A percentile compares a stretch with the other conserved stretches of the same genome.
Conservation (phyloP, 164 flowering plant genomes). For the Annona cherimola region DNA sequence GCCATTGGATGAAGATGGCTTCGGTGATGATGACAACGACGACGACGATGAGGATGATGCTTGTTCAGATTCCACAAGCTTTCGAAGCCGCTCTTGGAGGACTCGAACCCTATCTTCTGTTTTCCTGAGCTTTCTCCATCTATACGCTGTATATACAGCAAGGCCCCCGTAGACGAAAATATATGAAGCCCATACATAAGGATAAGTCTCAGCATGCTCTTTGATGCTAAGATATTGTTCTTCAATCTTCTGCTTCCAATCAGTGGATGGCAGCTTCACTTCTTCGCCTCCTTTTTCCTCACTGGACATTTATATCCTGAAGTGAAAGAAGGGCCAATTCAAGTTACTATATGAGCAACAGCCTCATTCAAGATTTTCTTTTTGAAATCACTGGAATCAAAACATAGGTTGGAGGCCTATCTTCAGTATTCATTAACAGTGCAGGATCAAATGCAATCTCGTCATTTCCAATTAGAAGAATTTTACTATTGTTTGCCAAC, state of each 20-base stretch:
- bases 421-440: no score
- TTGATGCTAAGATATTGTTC: constrained; percentile 40
- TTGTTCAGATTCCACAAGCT: constrained; percentile 52
- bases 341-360: not conserved
- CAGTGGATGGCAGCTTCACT: constrained; percentile 7
- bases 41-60: not conserved
- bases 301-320: not conserved
- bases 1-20: not conserved
- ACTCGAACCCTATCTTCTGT: constrained; percentile 73
- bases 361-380: no score
- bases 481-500: no score
- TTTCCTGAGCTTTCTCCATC: constrained; percentile 79
- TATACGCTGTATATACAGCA: constrained; percentile 53
- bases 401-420: no score
- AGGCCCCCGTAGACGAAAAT: constrained; percentile 76
- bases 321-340: not conserved
- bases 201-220: constrained; percentile 77
- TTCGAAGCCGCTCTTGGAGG: constrained; percentile 59
- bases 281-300: not conserved
- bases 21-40: not conserved
- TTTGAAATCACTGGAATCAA: no score
- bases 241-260: constrained; percentile 33
- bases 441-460: no score
- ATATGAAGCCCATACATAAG: constrained; percentile 93
- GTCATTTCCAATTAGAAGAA: no score